Percentiles rank a stretch among this genome's conserved stretches.
phyloP scores from a whole-genome alignment of 2,329 filamentous ascomycete genomes.

The Epichloe amarillans region DNA sequence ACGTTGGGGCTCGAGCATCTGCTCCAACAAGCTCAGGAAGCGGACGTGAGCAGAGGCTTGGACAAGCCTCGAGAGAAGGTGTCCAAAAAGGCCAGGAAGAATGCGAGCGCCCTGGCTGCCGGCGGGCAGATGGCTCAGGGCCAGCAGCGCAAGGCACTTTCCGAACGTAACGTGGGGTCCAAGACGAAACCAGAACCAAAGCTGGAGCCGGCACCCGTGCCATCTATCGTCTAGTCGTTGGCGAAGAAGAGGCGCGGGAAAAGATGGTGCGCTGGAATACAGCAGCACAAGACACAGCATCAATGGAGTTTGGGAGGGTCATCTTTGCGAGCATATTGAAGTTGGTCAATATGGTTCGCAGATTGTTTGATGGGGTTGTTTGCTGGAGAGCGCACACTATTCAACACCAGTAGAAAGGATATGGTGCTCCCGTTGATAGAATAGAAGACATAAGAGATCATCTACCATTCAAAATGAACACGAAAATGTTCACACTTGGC shows the following conservation, averaged over 20 bases:
- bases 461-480: not conserved
- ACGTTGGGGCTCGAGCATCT: conserved; percentile 52
- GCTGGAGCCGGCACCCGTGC: conserved; percentile 13
- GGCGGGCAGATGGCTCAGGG: conserved; percentile 28
- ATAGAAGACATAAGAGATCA: not conserved
- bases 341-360: not conserved
- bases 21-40: conserved; percentile 45
- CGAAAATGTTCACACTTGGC: too few relatives aligned
- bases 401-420: not conserved
- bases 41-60: conserved; percentile 52
- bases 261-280: not conserved
- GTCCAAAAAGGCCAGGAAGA: conserved; percentile 18
- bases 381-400: not conserved
- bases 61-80: conserved; percentile 30
- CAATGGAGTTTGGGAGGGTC: conserved; percentile 3
- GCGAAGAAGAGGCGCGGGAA: not conserved
- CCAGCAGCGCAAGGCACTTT: conserved; percentile 22
- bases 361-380: not conserved
- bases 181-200: conserved; percentile 8
- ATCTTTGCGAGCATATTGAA: not conserved
- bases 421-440: not conserved
- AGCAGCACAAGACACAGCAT: conserved; percentile 6
- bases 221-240: conserved; percentile 6
- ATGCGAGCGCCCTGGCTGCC: conserved; percentile 32
- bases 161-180: conserved; percentile 17